Percentiles rank a stretch among this genome's conserved stretches.
phyloP scores from a whole-genome alignment of 2,329 filamentous ascomycete genomes.

The Trichoderma simmonsii region DNA sequence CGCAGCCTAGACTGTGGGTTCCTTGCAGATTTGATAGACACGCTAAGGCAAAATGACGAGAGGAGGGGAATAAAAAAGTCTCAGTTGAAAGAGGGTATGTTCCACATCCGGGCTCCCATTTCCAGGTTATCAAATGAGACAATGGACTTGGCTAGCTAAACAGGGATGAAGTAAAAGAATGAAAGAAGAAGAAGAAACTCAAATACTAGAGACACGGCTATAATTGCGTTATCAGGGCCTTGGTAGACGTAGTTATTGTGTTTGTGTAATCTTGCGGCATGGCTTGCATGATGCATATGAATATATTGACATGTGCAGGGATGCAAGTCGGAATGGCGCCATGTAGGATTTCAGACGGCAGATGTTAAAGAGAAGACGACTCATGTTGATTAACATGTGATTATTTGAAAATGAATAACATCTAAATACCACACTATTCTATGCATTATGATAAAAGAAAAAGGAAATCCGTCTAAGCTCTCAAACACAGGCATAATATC shows the following conservation, averaged over 20 bases:
- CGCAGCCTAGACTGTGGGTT: not conserved
- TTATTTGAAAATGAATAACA: not conserved
- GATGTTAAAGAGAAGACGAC: not conserved
- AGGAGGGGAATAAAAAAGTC: not conserved
- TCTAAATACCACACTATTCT: not conserved
- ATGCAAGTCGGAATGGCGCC: not conserved
- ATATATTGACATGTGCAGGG: not conserved
- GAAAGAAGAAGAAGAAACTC: not conserved
- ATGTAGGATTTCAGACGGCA: not conserved
- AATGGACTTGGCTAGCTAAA: not conserved
- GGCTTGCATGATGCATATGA: not conserved
- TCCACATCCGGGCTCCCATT: not conserved
- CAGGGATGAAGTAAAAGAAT: not conserved
- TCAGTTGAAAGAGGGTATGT: not conserved
- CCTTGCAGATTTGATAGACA: not conserved
- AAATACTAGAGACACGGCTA: not conserved
- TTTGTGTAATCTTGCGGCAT: not conserved
- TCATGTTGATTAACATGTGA: not conserved
- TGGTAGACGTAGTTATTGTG: not conserved
- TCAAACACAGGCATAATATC: not conserved
- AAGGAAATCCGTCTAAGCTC: not conserved
- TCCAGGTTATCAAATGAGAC: not conserved
- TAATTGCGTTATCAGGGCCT: not conserved
- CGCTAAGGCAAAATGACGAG: not conserved
- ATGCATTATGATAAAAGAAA: not conserved